Conservation (phyloP, 176 grass and related monocot genomes). For the Metroxylon sagu region DNA sequence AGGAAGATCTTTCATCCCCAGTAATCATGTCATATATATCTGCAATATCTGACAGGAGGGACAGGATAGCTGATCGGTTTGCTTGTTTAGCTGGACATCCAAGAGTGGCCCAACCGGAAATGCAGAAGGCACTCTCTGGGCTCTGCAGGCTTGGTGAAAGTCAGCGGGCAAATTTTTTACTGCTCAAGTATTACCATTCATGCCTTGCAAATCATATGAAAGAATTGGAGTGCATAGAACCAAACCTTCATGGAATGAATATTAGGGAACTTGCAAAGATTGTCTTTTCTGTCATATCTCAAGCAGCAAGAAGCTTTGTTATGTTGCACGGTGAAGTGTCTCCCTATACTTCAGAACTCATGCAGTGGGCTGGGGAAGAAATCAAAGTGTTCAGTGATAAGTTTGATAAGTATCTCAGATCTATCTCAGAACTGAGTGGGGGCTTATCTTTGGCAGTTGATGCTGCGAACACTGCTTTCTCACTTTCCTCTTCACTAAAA, state of each 20-base stretch:
- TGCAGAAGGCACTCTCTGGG: conserved; percentile 27
- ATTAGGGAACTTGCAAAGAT: conserved; percentile 28
- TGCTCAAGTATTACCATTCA: conserved; percentile 15
- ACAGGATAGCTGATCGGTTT: conserved; percentile 22
- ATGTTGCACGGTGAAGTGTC: conserved; percentile 20
- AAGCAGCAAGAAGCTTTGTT: conserved; percentile 24
- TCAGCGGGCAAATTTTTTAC: conserved; percentile 19
- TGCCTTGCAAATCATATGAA: neutral
- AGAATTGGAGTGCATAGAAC: conserved; percentile 12
- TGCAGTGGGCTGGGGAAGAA: conserved; percentile 41
- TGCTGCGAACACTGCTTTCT: conserved; percentile 21
- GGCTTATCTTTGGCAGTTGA: conserved; percentile 23
- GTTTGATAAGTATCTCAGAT: conserved; percentile 24
- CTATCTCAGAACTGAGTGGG: conserved; percentile 1
- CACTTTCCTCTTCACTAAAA: conserved; percentile 19
- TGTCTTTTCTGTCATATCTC: conserved; percentile 31
- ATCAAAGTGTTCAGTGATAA: conserved; percentile 25
- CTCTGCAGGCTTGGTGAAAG: conserved; percentile 39
- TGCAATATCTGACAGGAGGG: conserved; percentile 14
- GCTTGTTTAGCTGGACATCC: conserved; percentile 19
- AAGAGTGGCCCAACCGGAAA: conserved; percentile 28
- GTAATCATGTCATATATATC: conserved; percentile 1
- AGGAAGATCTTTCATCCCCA: neutral
- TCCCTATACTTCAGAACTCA: neutral
- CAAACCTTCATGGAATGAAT: conserved; percentile 2